These are phyloP conservation scores for Oenanthe javanica DNA, from an alignment of 140 eudicot genomes.

Conservation along the genomic window DNA sequence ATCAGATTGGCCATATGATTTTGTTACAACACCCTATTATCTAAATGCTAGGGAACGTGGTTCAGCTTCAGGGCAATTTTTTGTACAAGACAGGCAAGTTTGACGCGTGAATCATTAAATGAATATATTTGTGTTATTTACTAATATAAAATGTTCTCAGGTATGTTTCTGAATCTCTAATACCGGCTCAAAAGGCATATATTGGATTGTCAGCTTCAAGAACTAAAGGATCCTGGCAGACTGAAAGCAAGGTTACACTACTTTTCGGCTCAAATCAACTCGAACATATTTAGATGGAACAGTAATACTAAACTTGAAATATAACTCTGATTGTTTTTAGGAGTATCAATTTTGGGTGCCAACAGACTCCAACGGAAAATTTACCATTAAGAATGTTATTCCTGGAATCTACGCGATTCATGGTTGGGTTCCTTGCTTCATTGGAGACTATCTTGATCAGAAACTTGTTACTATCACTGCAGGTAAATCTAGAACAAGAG, in stretches of 20 bases:
- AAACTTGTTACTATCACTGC: conserved; percentile 27
- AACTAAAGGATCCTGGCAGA: conserved; percentile 64
- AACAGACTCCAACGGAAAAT: conserved; percentile 40
- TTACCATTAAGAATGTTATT: conserved; percentile 32
- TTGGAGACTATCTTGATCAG: conserved; percentile 46
- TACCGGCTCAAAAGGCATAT: conserved; percentile 45
- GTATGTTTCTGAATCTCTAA: conserved; percentile 30
- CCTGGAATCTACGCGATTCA: conserved; percentile 46
- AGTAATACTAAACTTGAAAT: background rate
- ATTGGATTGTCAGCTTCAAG: conserved; percentile 56
- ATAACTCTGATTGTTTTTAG: conserved; percentile 19
- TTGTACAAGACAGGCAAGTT: conserved; percentile 46
- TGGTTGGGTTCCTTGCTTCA: conserved; percentile 58
- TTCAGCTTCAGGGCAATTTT: conserved; percentile 37
- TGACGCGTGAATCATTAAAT: background rate
- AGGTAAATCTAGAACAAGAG: conserved; percentile 15
- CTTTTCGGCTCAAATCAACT: background rate
- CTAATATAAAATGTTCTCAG: conserved; percentile 19
- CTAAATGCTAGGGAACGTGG: conserved; percentile 42
- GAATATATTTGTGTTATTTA: background rate
- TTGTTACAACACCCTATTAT: conserved; percentile 49
- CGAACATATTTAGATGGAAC: background rate
- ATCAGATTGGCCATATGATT: conserved; percentile 57
- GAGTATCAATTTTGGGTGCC: conserved; percentile 65
- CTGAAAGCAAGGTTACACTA: conserved; percentile 52